Evolutionary conservation across 192 early-diverging fungal species (phyloP).

Genomic region (Geranomyces michiganensis): DNA sequence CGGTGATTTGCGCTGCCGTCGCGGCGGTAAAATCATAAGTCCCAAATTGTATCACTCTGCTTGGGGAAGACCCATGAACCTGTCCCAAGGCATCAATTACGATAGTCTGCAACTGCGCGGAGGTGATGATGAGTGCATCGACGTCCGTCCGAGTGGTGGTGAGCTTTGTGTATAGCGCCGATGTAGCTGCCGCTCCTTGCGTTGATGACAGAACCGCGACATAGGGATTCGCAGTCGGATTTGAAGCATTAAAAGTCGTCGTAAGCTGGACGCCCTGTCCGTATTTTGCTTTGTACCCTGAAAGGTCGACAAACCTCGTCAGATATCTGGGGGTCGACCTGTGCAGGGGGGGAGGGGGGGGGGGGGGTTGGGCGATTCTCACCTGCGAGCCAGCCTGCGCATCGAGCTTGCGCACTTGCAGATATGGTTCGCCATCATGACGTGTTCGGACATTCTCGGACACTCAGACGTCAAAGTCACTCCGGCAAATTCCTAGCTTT

Average conservation of each 20-base stretch:
- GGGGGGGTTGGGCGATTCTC: too few species aligned
- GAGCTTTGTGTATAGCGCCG: not conserved
- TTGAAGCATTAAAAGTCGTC: not conserved
- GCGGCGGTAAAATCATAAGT: not conserved
- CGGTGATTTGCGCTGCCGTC: not conserved
- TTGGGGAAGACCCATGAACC: not conserved
- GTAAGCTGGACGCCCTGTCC: not conserved
- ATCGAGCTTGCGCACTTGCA: too few species aligned
- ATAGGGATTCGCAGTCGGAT: not conserved
- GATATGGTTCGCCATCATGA: too few species aligned
- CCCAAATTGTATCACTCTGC: not conserved
- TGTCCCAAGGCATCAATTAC: not conserved
- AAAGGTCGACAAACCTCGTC: too few species aligned
- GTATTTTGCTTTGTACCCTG: not conserved
- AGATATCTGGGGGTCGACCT: too few species aligned
- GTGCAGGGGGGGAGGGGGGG: too few species aligned
- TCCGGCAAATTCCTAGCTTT: too few species aligned
- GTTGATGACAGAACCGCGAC: not conserved
- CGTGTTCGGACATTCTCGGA: too few species aligned
- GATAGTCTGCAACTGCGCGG: not conserved
- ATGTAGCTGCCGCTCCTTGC: not conserved
- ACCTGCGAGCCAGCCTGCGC: too few species aligned
- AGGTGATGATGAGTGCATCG: not conserved
- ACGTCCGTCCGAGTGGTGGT: conserved; percentile 3
- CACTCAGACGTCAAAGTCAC: too few species aligned